These are phyloP conservation scores for Thielaviopsis cerberus DNA, from an alignment of 2,329 filamentous ascomycete species.

Conservation along the genomic window DNA sequence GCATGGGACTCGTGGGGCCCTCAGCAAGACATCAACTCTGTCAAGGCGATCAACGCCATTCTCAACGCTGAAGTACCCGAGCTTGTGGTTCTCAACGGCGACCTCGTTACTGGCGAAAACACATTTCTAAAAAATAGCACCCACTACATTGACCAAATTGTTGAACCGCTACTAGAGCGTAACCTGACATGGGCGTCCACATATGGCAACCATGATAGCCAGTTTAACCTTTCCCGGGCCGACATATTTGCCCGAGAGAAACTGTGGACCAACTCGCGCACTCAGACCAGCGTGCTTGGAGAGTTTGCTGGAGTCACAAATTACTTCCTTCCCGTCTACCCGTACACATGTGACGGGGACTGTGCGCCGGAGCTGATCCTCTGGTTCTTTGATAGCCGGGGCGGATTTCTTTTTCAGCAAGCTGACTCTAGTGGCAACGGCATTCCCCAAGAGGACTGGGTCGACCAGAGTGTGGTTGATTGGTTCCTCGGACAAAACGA, in stretches of 20 bases:
- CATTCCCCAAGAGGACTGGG: constrained; percentile 21
- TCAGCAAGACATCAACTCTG: constrained; percentile 36
- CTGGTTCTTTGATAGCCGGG: constrained; percentile 55
- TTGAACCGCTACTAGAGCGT: constrained; percentile 36
- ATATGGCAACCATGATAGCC: constrained; percentile 53
- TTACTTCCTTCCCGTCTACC: constrained; percentile 17
- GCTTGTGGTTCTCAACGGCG: constrained; percentile 52
- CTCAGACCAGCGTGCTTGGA: neutral
- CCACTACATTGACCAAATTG: constrained; percentile 38
- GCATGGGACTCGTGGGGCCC: constrained; percentile 21
- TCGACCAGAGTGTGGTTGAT: constrained; percentile 24
- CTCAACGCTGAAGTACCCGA: constrained; percentile 37
- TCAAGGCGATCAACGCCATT: constrained; percentile 36
- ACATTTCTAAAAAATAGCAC: constrained; percentile 30
- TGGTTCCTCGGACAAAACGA: constrained; percentile 25
- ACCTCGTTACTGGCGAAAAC: constrained; percentile 52
- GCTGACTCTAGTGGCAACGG: neutral
- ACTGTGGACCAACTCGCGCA: constrained; percentile 17
- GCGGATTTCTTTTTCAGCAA: constrained; percentile 23
- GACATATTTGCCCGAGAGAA: constrained; percentile 21
- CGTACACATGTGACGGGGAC: constrained; percentile 26
- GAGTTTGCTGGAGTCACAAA: constrained; percentile 23
- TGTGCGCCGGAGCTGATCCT: constrained; percentile 29
- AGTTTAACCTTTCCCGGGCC: constrained; percentile 35
- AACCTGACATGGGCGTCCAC: constrained; percentile 45